These are phyloP conservation scores for Fusarium veterinarium DNA, from an alignment of 2,329 filamentous ascomycete species.

Conservation along the genomic window DNA sequence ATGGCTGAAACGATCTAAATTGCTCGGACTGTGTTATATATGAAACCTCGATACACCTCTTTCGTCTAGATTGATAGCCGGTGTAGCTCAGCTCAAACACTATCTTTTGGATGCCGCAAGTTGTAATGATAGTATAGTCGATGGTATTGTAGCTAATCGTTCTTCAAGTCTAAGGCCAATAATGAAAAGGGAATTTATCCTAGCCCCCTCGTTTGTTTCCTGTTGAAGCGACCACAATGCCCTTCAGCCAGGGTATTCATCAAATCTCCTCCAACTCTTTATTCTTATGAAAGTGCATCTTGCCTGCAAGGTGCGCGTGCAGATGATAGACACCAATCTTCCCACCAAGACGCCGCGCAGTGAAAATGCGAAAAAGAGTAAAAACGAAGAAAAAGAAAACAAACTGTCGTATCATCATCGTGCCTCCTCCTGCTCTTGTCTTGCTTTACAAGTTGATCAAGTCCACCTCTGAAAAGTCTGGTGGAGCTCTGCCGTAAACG, in stretches of 20 bases:
- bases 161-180: constrained; percentile 21
- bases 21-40: background rate
- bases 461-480: constrained; percentile 90
- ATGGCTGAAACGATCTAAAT: background rate
- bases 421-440: background rate
- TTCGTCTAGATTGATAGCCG: background rate
- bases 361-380: constrained; percentile 3
- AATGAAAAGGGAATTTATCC: constrained; percentile 3
- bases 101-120: no score
- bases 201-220: constrained; percentile 10
- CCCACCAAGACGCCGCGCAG: constrained; percentile 13
- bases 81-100: no score
- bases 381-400: background rate
- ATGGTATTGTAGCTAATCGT: background rate
- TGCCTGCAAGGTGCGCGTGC: constrained; percentile 37
- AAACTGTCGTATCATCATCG: background rate
- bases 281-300: constrained; percentile 14
- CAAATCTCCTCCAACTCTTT: background rate
- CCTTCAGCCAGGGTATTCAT: constrained; percentile 21
- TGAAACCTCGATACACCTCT: background rate
- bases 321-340: background rate
- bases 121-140: background rate
- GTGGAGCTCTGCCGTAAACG: constrained; percentile 85
- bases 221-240: background rate
- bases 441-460: constrained; percentile 73